Percentiles rank a stretch among this genome's conserved stretches.
Evolutionary conservation across 805 yeast species (phyloP).

Genomic region (Barnettozyma pratensis): DNA sequence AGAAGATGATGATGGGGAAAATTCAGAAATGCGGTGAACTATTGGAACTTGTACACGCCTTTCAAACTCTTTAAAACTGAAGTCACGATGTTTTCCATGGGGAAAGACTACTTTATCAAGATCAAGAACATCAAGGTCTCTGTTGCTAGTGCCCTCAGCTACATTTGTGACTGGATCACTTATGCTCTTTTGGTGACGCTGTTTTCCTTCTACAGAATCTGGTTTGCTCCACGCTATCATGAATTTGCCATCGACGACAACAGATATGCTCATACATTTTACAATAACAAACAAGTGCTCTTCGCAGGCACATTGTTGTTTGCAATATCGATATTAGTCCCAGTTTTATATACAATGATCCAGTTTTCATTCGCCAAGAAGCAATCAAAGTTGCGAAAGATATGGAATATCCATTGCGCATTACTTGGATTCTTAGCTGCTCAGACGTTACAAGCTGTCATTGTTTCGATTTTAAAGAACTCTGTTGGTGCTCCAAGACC

Average conservation of each 20-base stretch:
- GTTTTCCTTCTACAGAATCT: conserved; percentile 28
- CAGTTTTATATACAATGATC: conserved; percentile 27
- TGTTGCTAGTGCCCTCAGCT: conserved; percentile 25
- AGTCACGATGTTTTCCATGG: conserved; percentile 6
- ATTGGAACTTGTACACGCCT: no score
- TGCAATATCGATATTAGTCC: conserved; percentile 14
- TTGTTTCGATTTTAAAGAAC: conserved; percentile 43
- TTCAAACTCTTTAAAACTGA: no score
- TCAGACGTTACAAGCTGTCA: conserved; percentile 31
- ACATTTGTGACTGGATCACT: conserved; percentile 28
- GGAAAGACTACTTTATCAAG: conserved; percentile 23
- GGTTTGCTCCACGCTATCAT: conserved; percentile 32
- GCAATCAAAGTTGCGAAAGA: conserved; percentile 19
- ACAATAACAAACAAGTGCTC: conserved; percentile 27
- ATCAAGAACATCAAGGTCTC: conserved; percentile 24
- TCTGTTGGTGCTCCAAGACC: conserved; percentile 46
- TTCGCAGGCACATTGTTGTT: conserved; percentile 31
- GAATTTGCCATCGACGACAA: conserved; percentile 36
- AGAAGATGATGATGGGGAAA: no score
- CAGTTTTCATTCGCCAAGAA: conserved; percentile 17
- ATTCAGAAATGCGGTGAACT: no score
- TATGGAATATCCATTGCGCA: conserved; percentile 39
- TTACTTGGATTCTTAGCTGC: conserved; percentile 33
- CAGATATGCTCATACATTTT: conserved; percentile 30
- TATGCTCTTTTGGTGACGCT: conserved; percentile 14